Percentiles rank a stretch among this genome's conserved stretches.
Conservation (phyloP, 2,329 filamentous ascomycete species). For the Calonectria hawksworthii region DNA sequence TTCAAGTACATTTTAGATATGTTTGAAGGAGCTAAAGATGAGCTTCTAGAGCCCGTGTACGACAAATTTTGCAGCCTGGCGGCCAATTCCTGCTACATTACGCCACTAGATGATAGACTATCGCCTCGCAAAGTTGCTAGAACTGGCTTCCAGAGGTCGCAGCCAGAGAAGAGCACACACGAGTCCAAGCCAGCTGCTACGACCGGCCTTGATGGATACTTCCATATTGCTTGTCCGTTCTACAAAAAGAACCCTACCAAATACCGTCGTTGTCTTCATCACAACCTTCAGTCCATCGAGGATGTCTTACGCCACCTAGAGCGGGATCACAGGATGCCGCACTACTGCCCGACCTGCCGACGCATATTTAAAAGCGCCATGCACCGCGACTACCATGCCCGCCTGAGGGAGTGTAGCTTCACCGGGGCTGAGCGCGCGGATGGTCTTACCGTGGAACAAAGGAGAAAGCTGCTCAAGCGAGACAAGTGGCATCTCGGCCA, state of each 20-base stretch:
- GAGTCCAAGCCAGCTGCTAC: neutral
- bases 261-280: neutral
- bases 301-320: neutral
- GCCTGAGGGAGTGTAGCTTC: neutral
- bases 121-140: neutral
- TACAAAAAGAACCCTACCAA: neutral
- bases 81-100: neutral
- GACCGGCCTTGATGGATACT: neutral
- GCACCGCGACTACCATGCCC: neutral
- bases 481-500: neutral
- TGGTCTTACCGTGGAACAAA: neutral
- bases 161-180: neutral
- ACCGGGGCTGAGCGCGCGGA: neutral
- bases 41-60: neutral
- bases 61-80: too few relatives aligned
- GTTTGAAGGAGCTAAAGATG: neutral
- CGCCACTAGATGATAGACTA: neutral
- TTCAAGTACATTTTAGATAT: too few relatives aligned
- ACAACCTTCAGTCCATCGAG: slow-evolving; percentile 2
- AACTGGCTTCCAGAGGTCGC: neutral
- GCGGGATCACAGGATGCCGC: neutral
- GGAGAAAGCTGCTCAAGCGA: neutral
- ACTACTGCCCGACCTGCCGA: slow-evolving; percentile 2
- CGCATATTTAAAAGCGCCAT: neutral
- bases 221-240: slow-evolving; percentile 1